phyloP scores from a whole-genome alignment of 2,329 filamentous ascomycete species.

The Daldinia sp. region DNA sequence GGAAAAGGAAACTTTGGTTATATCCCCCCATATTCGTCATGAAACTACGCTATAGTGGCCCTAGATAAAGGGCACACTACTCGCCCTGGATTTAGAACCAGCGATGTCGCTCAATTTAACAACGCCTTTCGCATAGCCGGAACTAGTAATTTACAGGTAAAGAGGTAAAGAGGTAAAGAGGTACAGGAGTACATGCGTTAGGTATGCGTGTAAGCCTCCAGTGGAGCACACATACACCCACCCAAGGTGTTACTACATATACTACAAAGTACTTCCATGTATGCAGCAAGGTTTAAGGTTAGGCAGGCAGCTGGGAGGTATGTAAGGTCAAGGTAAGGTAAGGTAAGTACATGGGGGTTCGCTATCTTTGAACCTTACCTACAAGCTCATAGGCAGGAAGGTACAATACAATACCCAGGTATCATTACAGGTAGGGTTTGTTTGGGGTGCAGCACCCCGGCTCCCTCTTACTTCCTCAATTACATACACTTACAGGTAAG shows the following conservation, averaged over 20 bases:
- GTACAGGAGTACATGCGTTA: slow-evolving; percentile 18
- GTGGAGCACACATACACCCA: slow-evolving; percentile 16
- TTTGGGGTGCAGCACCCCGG: slow-evolving; percentile 33
- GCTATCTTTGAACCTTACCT: slow-evolving; percentile 2
- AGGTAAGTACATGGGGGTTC: slow-evolving; percentile 21
- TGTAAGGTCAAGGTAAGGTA: neutral
- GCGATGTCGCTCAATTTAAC: slow-evolving; percentile 7
- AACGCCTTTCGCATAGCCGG: neutral
- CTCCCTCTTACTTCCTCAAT: slow-evolving; percentile 20
- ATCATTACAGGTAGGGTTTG: slow-evolving; percentile 23
- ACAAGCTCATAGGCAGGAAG: too few species aligned
- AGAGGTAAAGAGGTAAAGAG: too few species aligned
- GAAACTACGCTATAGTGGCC: neutral
- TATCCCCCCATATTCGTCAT: neutral
- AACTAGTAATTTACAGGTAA: neutral
- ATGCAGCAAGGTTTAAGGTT: too few species aligned
- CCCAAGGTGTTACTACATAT: neutral
- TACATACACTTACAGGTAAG: slow-evolving; percentile 39
- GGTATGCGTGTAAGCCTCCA: slow-evolving; percentile 31
- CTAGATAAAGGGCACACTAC: neutral
- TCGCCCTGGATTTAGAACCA: neutral
- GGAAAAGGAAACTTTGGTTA: neutral
- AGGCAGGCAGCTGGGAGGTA: too few species aligned
- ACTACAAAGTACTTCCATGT: too few species aligned
- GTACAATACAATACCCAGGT: too few species aligned